Evolutionary conservation across 1,284 basidiomycete genomes (phyloP), one percentile per base, ranked within the genome.

Genomic region (Polyporus tsugae): DNA sequence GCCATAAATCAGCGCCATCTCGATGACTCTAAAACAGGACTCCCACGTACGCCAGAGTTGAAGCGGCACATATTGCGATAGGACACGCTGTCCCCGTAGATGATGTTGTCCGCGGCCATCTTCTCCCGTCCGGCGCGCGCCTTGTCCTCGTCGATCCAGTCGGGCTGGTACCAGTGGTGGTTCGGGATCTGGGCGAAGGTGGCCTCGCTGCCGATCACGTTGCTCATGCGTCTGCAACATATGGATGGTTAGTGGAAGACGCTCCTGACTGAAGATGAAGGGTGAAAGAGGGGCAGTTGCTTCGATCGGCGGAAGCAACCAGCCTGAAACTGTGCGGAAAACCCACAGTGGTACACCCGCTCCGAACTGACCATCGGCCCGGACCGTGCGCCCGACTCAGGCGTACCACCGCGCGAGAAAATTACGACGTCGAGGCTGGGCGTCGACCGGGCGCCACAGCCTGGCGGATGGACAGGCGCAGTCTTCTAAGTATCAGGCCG

Each of bases 91-190:
- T 92, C 93, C 74, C 95, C 96, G 73, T 98, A 98, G 64, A 97
- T 95, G 72, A 98, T 93, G 69, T 90, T 86, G 64, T 95, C 84
- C 74, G 85, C 83, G 17, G 87, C 85, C 93, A 97, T 95, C 59
- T 90, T 82, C 52, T 91, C 85, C 62, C 96, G 85, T 17, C 89
- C 83, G 29, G 83, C 85, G 0, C 81, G 85, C 0, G 96, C 96
- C 73, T 86, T 89, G 4, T 85, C 85, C 80, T 97, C 94, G 75
- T 95, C 90, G 72, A 95, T 94, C 87, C 88, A 95, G 53, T 87
- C 82, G 0, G 96, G 95, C 77, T 97, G 95, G 73, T 86, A 83
- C 97, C 97, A 98, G 73, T 96, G 85, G 2, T 94, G 90, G 10
- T 80, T 80, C 1, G 89, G 84, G 19, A 89, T 84, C 10, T 80